Percentiles rank a stretch among this genome's conserved stretches.
Conservation (phyloP, 2,329 filamentous ascomycete species). For the Whalleya microplaca region DNA sequence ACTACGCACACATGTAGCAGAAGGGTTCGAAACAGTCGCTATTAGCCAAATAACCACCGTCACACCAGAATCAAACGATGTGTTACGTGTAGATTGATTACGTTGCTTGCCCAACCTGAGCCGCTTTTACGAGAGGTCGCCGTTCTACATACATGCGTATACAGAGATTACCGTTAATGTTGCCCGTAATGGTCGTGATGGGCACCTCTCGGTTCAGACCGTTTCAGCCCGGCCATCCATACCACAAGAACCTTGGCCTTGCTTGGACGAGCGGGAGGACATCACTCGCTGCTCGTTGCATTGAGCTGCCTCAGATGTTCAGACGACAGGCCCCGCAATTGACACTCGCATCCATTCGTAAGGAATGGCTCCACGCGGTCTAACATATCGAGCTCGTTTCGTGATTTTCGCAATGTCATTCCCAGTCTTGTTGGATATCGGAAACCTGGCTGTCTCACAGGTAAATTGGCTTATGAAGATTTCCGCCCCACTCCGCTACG, state of each 20-base stretch:
- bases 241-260: too few species aligned
- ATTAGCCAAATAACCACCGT: background rate
- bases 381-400: background rate
- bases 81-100: too few species aligned
- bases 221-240: background rate
- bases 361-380: background rate
- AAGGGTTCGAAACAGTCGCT: background rate
- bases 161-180: background rate
- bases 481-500: constrained; percentile 24
- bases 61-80: background rate
- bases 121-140: too few species aligned
- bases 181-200: background rate
- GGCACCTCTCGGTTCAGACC: background rate
- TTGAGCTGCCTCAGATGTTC: background rate
- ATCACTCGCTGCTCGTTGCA: too few species aligned
- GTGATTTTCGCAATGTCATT: background rate
- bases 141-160: too few species aligned
- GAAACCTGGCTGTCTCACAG: constrained; percentile 1
- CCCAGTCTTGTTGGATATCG: constrained; percentile 1
- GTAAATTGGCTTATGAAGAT: constrained; percentile 7
- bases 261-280: too few species aligned
- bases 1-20: background rate
- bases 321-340: background rate
- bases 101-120: too few species aligned
- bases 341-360: background rate